A percentile compares a stretch with the other conserved stretches of the same genome.
These are phyloP conservation scores for Marchantia polymorpha DNA, from an alignment of 225 moss, liverwort and hornwort genomes.

Conservation along the genomic window DNA sequence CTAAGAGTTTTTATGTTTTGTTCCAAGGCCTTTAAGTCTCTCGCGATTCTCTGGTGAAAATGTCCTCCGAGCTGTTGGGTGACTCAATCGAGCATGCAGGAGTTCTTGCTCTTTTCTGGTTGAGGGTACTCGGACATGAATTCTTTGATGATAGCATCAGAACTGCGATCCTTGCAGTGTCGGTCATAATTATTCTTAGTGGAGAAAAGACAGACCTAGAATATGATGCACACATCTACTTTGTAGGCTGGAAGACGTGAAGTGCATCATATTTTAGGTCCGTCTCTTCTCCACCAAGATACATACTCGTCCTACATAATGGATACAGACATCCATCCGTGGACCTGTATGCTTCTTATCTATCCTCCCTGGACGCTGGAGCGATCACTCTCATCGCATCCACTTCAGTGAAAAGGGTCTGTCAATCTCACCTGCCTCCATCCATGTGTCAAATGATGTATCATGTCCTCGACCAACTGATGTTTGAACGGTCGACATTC, in stretches of 20 bases:
- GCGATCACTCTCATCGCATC: not conserved
- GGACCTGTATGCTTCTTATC: not conserved
- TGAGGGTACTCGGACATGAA: not conserved
- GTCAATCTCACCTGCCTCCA: not conserved
- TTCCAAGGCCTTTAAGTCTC: not conserved
- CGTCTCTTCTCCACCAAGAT: conserved; percentile 20
- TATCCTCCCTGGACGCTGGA: not conserved
- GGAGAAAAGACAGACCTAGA: conserved; percentile 19
- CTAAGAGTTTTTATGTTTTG: not conserved
- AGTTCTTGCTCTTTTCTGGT: not conserved
- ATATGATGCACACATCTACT: conserved; percentile 20
- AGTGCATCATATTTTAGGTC: conserved; percentile 18
- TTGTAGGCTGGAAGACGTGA: not conserved
- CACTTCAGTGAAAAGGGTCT: not conserved
- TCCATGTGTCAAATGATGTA: not conserved
- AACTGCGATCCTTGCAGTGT: not conserved
- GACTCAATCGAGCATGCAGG: not conserved
- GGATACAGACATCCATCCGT: not conserved
- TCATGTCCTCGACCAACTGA: not conserved
- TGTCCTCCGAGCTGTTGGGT: not conserved
- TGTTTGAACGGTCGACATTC: not conserved
- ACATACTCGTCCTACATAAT: not conserved
- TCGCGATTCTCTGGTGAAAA: not conserved
- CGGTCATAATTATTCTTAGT: not conserved
- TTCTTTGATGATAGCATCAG: not conserved